These are phyloP conservation scores for Terfezia boudieri DNA, from an alignment of 495 filamentous ascomycete species.

Conservation along the genomic window DNA sequence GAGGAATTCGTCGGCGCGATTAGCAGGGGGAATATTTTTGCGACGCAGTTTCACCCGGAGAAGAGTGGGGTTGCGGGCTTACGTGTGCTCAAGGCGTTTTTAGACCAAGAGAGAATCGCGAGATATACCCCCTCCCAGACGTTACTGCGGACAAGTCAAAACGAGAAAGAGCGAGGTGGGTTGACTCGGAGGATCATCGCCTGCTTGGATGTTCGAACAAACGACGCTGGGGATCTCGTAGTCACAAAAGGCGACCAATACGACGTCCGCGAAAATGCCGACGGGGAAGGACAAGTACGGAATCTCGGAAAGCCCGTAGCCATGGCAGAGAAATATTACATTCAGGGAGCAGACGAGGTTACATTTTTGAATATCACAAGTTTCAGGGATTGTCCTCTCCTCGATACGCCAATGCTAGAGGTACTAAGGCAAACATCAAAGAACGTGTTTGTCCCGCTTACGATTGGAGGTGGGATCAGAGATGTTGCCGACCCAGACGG, in stretches of 20 bases:
- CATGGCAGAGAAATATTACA: constrained; percentile 82
- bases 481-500: constrained; percentile 79
- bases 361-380: constrained; percentile 97
- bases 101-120: constrained; percentile 36
- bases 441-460: constrained; percentile 93
- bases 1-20: constrained; percentile 87
- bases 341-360: constrained; percentile 88
- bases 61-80: constrained; percentile 84
- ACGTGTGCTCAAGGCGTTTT: constrained; percentile 60
- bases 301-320: constrained; percentile 94
- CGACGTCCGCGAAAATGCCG: constrained; percentile 84
- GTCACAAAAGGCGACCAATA: constrained; percentile 98
- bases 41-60: constrained; percentile 93
- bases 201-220: constrained; percentile 88
- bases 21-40: constrained; percentile 60
- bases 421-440: constrained; percentile 65
- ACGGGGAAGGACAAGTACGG: constrained; percentile 39
- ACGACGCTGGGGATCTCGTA: constrained; percentile 83
- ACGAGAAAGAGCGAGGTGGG: constrained; percentile 27
- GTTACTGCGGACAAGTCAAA: constrained; percentile 2
- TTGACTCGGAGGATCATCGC: constrained; percentile 81
- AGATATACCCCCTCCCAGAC: constrained; percentile 19
- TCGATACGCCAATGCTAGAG: constrained; percentile 88
- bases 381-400: constrained; percentile 81
- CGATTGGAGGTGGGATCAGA: constrained; percentile 83